phyloP scores from a whole-genome alignment of 2,329 filamentous ascomycete genomes.

The Microascus cirrosus region DNA sequence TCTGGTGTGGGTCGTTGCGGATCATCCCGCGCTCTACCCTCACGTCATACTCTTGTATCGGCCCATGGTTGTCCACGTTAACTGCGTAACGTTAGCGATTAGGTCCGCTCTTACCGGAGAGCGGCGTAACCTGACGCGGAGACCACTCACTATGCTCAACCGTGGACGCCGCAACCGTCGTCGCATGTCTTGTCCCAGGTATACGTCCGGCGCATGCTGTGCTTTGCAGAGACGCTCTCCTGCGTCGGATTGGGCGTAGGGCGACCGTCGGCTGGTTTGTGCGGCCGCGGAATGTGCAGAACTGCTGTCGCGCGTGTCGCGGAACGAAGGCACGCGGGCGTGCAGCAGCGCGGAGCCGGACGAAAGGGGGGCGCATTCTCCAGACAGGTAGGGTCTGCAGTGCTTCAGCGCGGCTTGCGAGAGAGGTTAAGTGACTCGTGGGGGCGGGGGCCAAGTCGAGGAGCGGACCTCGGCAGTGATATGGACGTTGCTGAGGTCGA shows the following conservation, averaged over 20 bases:
- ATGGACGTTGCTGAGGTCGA: background rate
- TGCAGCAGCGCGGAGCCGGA: background rate
- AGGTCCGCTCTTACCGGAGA: background rate
- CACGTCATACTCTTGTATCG: slow-evolving; percentile 78
- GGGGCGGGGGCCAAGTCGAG: background rate
- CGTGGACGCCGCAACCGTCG: background rate
- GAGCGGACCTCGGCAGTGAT: background rate
- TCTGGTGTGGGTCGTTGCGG: slow-evolving; percentile 81
- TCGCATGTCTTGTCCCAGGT: background rate
- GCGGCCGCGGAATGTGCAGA: background rate
- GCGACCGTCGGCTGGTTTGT: background rate
- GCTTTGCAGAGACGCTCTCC: background rate
- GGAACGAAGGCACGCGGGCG: background rate
- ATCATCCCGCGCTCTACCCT: slow-evolving; percentile 65
- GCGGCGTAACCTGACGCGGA: background rate
- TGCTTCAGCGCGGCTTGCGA: background rate
- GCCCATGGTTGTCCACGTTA: slow-evolving; percentile 40
- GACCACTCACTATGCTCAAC: slow-evolving; percentile 1
- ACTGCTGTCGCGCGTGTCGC: background rate
- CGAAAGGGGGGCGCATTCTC: slow-evolving; percentile 1
- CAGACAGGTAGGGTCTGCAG: background rate
- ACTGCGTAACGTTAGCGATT: slow-evolving; percentile 1
- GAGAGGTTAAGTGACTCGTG: background rate
- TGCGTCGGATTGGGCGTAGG: background rate
- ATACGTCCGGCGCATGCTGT: background rate